These are phyloP conservation scores for Exidia glandulosa DNA, from an alignment of 768 basidiomycete genomes.

Conservation along the genomic window DNA sequence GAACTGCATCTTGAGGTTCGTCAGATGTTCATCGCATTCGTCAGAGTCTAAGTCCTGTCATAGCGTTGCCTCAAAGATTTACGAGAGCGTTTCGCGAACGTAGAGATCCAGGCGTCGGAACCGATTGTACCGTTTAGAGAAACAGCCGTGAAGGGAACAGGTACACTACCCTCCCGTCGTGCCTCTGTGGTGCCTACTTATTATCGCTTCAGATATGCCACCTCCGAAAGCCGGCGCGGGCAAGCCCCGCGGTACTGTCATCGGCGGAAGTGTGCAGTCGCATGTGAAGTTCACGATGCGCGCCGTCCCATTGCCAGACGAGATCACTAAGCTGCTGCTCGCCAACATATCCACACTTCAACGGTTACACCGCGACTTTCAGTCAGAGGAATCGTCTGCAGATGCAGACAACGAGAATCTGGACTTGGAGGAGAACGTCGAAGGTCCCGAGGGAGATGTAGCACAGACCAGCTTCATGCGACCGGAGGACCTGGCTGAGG, in stretches of 20 bases:
- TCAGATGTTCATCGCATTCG: neutral
- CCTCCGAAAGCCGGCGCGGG: constrained; percentile 59
- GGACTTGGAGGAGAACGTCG: constrained; percentile 31
- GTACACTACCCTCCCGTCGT: constrained; percentile 25
- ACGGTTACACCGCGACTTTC: constrained; percentile 42
- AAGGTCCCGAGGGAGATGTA: constrained; percentile 46
- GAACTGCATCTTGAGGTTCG: constrained; percentile 89
- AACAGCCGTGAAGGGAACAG: constrained; percentile 72
- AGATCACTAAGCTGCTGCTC: constrained; percentile 64
- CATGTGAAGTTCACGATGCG: constrained; percentile 75
- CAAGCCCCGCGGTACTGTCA: constrained; percentile 66
- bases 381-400: constrained; percentile 11
- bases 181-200: neutral
- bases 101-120: constrained; percentile 87
- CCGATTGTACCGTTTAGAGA: constrained; percentile 98
- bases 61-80: constrained; percentile 94
- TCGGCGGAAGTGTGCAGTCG: constrained; percentile 50
- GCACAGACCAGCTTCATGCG: constrained; percentile 48
- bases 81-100: constrained; percentile 86
- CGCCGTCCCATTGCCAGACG: constrained; percentile 66
- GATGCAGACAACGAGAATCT: constrained; percentile 22
- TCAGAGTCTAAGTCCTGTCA: neutral
- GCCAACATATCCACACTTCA: constrained; percentile 58
- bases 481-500: constrained; percentile 72
- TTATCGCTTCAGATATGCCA: constrained; percentile 61